phyloP scores from a whole-genome alignment of 305 asterid genomes.

The Petunia hybrid region DNA sequence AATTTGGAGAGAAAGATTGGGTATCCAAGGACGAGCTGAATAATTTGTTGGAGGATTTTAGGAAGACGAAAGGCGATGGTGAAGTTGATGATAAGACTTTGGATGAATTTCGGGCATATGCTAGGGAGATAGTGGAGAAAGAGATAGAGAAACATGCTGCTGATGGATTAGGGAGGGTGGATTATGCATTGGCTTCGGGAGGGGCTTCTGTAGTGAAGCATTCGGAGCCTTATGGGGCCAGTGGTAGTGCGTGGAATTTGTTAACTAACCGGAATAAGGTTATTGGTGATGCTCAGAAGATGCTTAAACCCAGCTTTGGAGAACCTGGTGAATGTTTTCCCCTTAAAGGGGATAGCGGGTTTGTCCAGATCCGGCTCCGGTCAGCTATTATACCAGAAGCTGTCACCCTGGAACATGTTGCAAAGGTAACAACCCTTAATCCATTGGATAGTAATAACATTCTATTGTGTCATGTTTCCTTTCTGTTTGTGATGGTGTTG shows the following conservation, averaged over 20 bases:
- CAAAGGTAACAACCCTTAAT: slow-evolving; percentile 56
- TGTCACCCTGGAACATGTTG: slow-evolving; percentile 87
- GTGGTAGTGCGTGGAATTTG: slow-evolving; percentile 36
- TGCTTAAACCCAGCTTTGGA: slow-evolving; percentile 91
- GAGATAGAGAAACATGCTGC: slow-evolving; percentile 88
- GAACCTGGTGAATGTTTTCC: slow-evolving; percentile 97
- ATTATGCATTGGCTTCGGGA: slow-evolving; percentile 77
- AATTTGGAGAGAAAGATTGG: slow-evolving; percentile 52
- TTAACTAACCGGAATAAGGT: slow-evolving; percentile 36
- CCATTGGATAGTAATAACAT: not conserved
- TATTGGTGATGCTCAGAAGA: slow-evolving; percentile 59
- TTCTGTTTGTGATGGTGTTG: slow-evolving; percentile 24
- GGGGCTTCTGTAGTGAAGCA: slow-evolving; percentile 81
- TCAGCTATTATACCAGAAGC: slow-evolving; percentile 78
- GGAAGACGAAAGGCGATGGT: slow-evolving; percentile 45
- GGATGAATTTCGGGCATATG: slow-evolving; percentile 72
- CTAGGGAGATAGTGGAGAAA: slow-evolving; percentile 69
- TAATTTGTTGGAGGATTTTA: slow-evolving; percentile 68
- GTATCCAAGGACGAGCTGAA: slow-evolving; percentile 70
- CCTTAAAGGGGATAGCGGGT: slow-evolving; percentile 71
- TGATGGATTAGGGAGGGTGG: slow-evolving; percentile 91
- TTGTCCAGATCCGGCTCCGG: slow-evolving; percentile 75
- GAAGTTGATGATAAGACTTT: slow-evolving; percentile 52
- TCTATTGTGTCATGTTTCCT: not conserved
- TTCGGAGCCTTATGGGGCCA: slow-evolving; percentile 61